These are phyloP conservation scores for Penstemon davidsonii DNA, from an alignment of 257 asterid species.

Conservation along the genomic window DNA sequence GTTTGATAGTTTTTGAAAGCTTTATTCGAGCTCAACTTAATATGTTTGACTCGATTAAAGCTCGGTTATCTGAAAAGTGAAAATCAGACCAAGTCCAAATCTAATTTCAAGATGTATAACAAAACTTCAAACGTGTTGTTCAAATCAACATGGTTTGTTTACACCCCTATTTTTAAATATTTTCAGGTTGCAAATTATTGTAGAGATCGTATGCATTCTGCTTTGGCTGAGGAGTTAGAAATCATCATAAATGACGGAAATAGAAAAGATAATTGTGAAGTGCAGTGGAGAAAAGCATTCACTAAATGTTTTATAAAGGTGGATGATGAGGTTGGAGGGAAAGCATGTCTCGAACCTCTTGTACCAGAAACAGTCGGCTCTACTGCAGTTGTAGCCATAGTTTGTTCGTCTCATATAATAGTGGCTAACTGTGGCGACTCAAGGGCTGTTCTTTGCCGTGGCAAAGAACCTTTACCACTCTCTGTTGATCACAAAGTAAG, in stretches of 20 bases:
- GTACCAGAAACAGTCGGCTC: conserved; percentile 96
- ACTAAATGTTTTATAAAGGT: conserved; percentile 72
- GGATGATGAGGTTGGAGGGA: conserved; percentile 79
- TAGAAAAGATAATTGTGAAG: conserved; percentile 43
- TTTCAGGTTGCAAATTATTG: conserved; percentile 91
- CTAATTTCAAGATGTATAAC: too few species aligned
- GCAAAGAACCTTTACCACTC: conserved; percentile 74
- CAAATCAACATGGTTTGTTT: too few species aligned
- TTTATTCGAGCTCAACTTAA: too few species aligned
- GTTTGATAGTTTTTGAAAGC: too few species aligned
- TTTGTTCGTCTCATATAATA: conserved; percentile 92
- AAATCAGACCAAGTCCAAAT: too few species aligned
- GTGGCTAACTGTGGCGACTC: conserved; percentile 97
- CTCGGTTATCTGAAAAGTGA: too few species aligned
- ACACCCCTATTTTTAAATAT: neutral
- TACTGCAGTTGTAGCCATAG: conserved; percentile 89
- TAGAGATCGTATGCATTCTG: conserved; percentile 70
- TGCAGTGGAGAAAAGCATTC: conserved; percentile 71
- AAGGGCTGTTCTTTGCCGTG: conserved; percentile 93
- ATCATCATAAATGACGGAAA: conserved; percentile 37
- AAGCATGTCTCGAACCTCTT: conserved; percentile 48
- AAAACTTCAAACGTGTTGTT: too few species aligned
- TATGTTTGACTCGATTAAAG: too few species aligned
- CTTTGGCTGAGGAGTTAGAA: conserved; percentile 69
- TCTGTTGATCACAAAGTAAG: conserved; percentile 88